phyloP scores from a whole-genome alignment of 306 rosid genomes.

The Corylus avellana region DNA sequence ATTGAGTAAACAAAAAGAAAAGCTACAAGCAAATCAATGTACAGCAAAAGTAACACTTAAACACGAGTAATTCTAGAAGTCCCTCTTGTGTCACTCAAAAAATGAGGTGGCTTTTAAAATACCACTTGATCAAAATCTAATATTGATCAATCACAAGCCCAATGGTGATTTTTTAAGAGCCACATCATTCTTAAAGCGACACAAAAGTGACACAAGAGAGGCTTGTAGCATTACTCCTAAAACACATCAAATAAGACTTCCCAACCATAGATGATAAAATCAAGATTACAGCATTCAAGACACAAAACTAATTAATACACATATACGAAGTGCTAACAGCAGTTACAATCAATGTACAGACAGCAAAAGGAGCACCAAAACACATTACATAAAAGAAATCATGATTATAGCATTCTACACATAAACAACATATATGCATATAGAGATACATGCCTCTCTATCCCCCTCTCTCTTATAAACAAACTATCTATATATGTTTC shows the following conservation, averaged over 20 bases:
- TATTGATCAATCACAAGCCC: too few species aligned
- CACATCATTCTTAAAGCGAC: too few species aligned
- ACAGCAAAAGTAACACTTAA: background rate
- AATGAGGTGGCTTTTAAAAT: too few species aligned
- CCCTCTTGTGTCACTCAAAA: too few species aligned
- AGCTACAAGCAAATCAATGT: background rate
- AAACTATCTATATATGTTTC: background rate
- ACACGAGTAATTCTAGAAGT: too few species aligned
- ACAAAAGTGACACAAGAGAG: too few species aligned
- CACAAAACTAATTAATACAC: background rate
- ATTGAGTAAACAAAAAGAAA: background rate
- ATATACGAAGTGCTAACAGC: background rate
- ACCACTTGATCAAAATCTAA: too few species aligned
- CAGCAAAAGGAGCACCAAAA: background rate
- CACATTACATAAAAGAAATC: background rate
- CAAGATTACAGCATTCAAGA: background rate
- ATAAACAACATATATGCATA: background rate
- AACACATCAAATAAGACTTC: background rate
- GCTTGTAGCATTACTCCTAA: background rate
- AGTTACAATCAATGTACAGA: background rate
- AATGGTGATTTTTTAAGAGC: too few species aligned
- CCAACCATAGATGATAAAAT: background rate
- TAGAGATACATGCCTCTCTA: too few species aligned
- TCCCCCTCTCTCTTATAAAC: background rate
- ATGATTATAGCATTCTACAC: background rate